A percentile compares a stretch with the other conserved stretches of the same genome.
Conservation (phyloP, 2,329 filamentous ascomycete species). For the Ilyonectria sp. region DNA sequence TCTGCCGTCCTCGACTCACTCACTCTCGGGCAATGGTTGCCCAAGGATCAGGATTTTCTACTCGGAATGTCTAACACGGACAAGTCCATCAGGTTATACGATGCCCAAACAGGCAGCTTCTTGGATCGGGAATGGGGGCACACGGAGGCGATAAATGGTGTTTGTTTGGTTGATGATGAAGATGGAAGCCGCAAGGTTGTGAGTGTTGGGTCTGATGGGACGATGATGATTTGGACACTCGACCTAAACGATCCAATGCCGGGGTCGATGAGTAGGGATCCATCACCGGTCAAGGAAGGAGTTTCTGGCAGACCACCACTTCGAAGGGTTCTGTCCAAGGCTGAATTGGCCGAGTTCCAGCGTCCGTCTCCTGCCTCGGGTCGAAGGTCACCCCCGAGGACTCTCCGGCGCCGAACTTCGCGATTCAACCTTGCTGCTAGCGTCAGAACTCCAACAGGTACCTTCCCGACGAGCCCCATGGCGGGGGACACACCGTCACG, state of each 20-base stretch:
- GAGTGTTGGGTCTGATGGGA: slow-evolving; percentile 84
- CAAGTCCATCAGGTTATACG: slow-evolving; percentile 94
- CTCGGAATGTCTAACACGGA: slow-evolving; percentile 94
- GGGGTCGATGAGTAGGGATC: slow-evolving; percentile 63
- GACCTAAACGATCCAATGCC: slow-evolving; percentile 64
- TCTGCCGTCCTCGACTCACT: slow-evolving; percentile 88
- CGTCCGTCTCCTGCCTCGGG: slow-evolving; percentile 64
- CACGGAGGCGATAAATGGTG: slow-evolving; percentile 91
- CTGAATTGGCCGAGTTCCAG: slow-evolving; percentile 87
- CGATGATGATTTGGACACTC: slow-evolving; percentile 84
- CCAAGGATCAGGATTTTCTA: slow-evolving; percentile 74
- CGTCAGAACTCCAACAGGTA: slow-evolving; percentile 56
- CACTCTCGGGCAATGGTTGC: slow-evolving; percentile 71
- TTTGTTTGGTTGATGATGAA: slow-evolving; percentile 77
- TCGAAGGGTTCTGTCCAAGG: slow-evolving; percentile 87
- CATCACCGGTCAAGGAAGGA: slow-evolving; percentile 67
- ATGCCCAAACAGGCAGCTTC: slow-evolving; percentile 81
- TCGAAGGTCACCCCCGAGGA: slow-evolving; percentile 69
- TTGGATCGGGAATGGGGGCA: slow-evolving; percentile 95
- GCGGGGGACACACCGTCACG: slow-evolving; percentile 64
- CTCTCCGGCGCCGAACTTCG: slow-evolving; percentile 69
- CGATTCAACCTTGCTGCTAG: slow-evolving; percentile 60
- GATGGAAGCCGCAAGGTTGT: slow-evolving; percentile 73
- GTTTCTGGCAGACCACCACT: slow-evolving; percentile 79
- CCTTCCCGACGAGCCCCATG: slow-evolving; percentile 60